A percentile compares a stretch with the other conserved stretches of the same genome.
These are phyloP conservation scores for Candida ovalis DNA, from an alignment of 805 yeast genomes.

Conservation along the genomic window DNA sequence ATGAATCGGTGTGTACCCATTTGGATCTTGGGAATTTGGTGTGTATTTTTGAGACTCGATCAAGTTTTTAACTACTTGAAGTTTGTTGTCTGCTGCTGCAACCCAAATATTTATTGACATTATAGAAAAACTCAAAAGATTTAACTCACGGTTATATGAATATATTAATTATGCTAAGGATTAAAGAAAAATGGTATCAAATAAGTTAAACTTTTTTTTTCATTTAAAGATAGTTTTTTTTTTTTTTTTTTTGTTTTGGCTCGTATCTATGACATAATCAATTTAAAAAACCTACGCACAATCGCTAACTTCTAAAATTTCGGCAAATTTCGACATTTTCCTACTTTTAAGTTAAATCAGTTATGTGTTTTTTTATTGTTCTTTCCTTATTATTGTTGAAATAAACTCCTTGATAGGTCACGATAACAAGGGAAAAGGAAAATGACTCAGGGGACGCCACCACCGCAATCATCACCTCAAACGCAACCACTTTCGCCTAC, in stretches of 20 bases:
- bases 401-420: background rate
- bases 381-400: too few species aligned
- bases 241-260: background rate
- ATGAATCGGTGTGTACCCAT: slow-evolving; percentile 95
- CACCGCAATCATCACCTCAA: background rate
- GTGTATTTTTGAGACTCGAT: slow-evolving; percentile 49
- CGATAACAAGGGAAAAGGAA: too few species aligned
- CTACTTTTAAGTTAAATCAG: too few species aligned
- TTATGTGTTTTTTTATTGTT: background rate
- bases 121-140: too few species aligned
- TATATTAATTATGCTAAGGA: too few species aligned
- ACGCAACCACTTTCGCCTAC: slow-evolving; percentile 28
- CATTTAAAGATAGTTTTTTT: background rate
- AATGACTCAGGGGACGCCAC: slow-evolving; percentile 8
- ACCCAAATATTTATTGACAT: slow-evolving; percentile 72
- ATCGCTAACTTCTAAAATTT: background rate
- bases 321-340: background rate
- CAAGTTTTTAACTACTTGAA: slow-evolving; percentile 51
- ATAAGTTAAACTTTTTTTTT: background rate
- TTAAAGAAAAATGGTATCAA: too few species aligned
- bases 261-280: background rate
- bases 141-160: too few species aligned
- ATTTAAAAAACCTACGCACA: background rate
- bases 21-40: slow-evolving; percentile 78
- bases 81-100: slow-evolving; percentile 85